Evolutionary conservation across 768 basidiomycete genomes (phyloP), one percentile per base, ranked within the genome.

Genomic region (Tulasnella sp.): DNA sequence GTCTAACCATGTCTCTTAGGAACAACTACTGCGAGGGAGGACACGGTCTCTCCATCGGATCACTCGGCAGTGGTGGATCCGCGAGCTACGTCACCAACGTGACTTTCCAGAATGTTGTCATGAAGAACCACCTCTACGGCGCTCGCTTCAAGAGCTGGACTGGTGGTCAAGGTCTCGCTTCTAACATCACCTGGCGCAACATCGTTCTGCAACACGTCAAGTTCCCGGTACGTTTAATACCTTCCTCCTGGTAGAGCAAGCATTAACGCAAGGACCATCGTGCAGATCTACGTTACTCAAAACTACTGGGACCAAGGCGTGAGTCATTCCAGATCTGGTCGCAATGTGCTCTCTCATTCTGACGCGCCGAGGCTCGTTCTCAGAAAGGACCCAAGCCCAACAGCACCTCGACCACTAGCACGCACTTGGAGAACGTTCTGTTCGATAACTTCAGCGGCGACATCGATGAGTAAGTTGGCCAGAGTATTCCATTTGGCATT

Each of bases 221-320:
- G 3, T 83, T 81, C 69, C 82, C 82, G 9, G 64, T 65, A 16
- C 35, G 64, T 65, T n/a, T 37, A n/a, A n/a, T n/a, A n/a, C n/a
- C n/a, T 59, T 6, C 6, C 1, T 11, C 5, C 52, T 29, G 22
- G 26, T 26, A 2, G 52, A 11, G 11, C n/a, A 59, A 11, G 5
- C 9, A 29, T 9, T n/a, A 1, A 26, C 3, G 12, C 1, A 5
- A 4, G 22, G 19, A 1, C 22, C 32, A 59, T n/a, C 64, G 11
- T 36, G 16, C 17, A 42, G 34, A 82, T 84, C 66, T 84, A 82
- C 76, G 78, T 84, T 68, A 85, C 84, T 0, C 83, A 83, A 76
- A 89, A 87, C 78, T 89, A 89, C 75, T 87, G 85, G 86, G 86
- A 89, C 73, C 87, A 88, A 78, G 82, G 79, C 17, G 29, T 52